These are phyloP conservation scores for Tetraselmis chui DNA, from an alignment of 139 green algal genomes.

Conservation along the genomic window DNA sequence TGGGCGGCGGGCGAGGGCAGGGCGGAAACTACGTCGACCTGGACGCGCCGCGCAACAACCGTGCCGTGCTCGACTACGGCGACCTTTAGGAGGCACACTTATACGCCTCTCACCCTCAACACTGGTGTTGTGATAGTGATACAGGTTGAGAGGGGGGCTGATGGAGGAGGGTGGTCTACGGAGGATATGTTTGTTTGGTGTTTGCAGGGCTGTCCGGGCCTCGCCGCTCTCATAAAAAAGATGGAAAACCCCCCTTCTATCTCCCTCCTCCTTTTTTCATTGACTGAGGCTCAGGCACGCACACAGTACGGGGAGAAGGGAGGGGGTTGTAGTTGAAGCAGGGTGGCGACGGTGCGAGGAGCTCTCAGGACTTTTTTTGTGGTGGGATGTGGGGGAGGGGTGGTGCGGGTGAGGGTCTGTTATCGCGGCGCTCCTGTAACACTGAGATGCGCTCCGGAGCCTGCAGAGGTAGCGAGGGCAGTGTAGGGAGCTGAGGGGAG, in stretches of 20 bases:
- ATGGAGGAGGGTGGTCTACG: too few relatives aligned
- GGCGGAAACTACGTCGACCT: conserved; percentile 67
- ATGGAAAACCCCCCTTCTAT: not conserved
- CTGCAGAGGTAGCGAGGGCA: too few relatives aligned
- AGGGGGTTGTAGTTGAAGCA: conserved; percentile 39
- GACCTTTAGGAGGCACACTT: conserved; percentile 51
- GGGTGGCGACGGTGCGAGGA: too few relatives aligned
- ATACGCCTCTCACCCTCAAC: not conserved
- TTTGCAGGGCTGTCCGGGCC: not conserved
- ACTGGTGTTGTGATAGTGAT: too few relatives aligned
- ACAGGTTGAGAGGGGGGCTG: too few relatives aligned
- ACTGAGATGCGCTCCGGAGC: too few relatives aligned
- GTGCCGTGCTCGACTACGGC: conserved; percentile 76
- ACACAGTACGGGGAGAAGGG: conserved; percentile 24
- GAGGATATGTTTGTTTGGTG: not conserved
- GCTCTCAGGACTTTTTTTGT: too few relatives aligned
- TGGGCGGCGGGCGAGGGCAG: not conserved
- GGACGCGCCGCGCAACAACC: conserved; percentile 75
- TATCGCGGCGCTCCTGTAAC: too few relatives aligned
- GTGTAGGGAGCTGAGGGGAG: too few relatives aligned
- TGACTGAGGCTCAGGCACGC: conserved; percentile 22
- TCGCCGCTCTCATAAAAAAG: not conserved
- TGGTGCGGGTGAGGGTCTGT: too few relatives aligned
- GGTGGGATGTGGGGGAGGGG: too few relatives aligned
- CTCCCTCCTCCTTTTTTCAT: not conserved